Base-by-base conservation (phyloP, 768 basidiomycete genomes). In the Tricholoma flavovirens region DNA sequence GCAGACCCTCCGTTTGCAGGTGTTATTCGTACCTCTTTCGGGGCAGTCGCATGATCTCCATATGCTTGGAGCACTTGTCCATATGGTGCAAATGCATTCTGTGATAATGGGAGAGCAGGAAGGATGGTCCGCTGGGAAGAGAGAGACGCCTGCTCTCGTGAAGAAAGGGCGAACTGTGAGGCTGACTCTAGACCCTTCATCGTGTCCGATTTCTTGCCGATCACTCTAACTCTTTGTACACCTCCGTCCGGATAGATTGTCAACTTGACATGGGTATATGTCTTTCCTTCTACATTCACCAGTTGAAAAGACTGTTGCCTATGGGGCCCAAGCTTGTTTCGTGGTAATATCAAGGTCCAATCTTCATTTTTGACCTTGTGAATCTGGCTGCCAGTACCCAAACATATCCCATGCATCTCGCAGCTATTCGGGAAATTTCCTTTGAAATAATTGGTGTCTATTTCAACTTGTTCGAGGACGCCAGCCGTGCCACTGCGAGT, bases 171-270 rank as follows among this genome's bases (percentile, higher is more conserved):
- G 15, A 46, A 10, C n/a, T 35, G 19, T 11, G 45, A 46, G 29
- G 49, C n/a, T 7, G 49, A 32, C 17, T n/a, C 30, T n/a, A 2
- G 26, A 4, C 38, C 26, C 36, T 32, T 49, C 7, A 29, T 19
- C n/a, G 11, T 12, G 11, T 56, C 62, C 24, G 64, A 67, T 43
- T 77, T 77, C 49, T 82, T 79, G 53, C 97, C 93, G 60, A 84
- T 75, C 49, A 97, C 70, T 57, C 97, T 82, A n/a, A 99, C 76
- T 21, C 97, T 83, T 73, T 98, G 98, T 66, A 98, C 73, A 22
- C 97, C 97, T 42, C 97, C 97, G 65, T 99, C 96, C 1, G 97
- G 97, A 67, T 88, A 82, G 63, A 97, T 96, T 17, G 89, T 92
- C 57, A 97, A 73, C 62, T 86, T 83, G 56, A 98, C 81, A 69